Evolutionary conservation across 176 grass and related monocot species (phyloP).

Genomic region (Rhipidocladum racemiflorum): DNA sequence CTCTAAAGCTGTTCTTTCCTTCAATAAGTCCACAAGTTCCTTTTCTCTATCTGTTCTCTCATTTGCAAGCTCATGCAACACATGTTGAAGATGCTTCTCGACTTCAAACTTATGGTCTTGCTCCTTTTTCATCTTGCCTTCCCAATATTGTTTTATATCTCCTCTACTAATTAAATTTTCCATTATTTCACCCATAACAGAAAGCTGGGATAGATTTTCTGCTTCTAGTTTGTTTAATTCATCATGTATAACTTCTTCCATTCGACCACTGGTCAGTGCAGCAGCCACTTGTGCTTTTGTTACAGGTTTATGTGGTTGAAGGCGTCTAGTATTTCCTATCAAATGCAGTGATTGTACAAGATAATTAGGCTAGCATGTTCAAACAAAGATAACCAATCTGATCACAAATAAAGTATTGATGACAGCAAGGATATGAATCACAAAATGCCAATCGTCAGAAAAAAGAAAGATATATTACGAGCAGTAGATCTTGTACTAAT

Average conservation of each 20-base stretch:
- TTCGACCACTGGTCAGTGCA: constrained; percentile 75
- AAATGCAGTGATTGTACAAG: constrained; percentile 25
- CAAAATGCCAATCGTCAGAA: not conserved
- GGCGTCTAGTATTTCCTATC: constrained; percentile 85
- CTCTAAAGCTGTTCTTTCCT: constrained; percentile 65
- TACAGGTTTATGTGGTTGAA: constrained; percentile 83
- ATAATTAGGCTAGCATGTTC: constrained; percentile 22
- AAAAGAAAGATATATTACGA: not conserved
- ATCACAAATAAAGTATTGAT: not conserved
- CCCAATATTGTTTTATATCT: constrained; percentile 78
- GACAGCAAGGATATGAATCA: not conserved
- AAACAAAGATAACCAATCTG: not conserved
- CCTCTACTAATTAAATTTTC: constrained; percentile 65
- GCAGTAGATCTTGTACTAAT: not conserved
- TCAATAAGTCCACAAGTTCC: constrained; percentile 46
- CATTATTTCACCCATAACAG: constrained; percentile 75
- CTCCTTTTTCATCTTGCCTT: constrained; percentile 55
- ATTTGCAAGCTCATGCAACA: constrained; percentile 52
- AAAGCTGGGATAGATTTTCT: constrained; percentile 55
- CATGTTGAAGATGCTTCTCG: constrained; percentile 51
- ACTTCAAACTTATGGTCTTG: constrained; percentile 33
- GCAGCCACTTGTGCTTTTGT: constrained; percentile 90
- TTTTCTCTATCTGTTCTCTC: constrained; percentile 51
- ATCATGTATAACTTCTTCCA: constrained; percentile 56
- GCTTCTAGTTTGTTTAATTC: constrained; percentile 68